Percentiles rank a stretch among this genome's conserved stretches.
phyloP scores from a whole-genome alignment of 2,329 filamentous ascomycete genomes.

The Botrytis deweyae region DNA sequence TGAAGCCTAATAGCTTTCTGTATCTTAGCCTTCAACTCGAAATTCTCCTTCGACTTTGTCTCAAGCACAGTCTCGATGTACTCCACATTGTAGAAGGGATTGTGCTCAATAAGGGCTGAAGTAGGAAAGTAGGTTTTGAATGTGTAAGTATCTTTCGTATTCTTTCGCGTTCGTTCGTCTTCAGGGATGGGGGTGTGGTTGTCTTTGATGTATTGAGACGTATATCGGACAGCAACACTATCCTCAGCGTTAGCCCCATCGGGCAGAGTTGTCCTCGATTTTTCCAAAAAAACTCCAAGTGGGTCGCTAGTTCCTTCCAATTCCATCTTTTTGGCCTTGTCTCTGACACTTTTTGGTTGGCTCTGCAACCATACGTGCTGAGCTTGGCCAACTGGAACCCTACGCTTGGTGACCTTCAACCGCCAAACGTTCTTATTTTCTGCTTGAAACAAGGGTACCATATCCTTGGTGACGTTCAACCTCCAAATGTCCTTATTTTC shows the following conservation, averaged over 20 bases:
- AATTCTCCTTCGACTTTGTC: not conserved
- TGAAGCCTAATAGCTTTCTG: not conserved
- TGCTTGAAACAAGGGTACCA: too few relatives aligned
- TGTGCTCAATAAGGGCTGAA: not conserved
- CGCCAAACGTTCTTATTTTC: not conserved
- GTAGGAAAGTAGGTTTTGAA: not conserved
- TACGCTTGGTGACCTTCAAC: not conserved
- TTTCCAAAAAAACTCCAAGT: not conserved
- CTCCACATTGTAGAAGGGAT: not conserved
- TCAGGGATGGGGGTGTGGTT: too few relatives aligned
- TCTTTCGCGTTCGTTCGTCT: not conserved
- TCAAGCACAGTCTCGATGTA: not conserved
- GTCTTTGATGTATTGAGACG: not conserved
- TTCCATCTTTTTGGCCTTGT: accelerated
- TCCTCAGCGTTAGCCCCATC: accelerated
- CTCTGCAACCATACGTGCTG: not conserved
- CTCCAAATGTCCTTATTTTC: not conserved
- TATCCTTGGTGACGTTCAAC: too few relatives aligned
- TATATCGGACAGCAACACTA: not conserved
- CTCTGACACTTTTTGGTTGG: not conserved
- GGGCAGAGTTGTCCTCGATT: accelerated
- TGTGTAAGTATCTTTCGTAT: not conserved
- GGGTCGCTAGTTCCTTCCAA: accelerated
- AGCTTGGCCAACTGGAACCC: not conserved
- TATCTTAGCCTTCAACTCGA: not conserved